These are phyloP conservation scores for Scenedesmus sp. DNA, from an alignment of 163 green algal species.

Conservation along the genomic window DNA sequence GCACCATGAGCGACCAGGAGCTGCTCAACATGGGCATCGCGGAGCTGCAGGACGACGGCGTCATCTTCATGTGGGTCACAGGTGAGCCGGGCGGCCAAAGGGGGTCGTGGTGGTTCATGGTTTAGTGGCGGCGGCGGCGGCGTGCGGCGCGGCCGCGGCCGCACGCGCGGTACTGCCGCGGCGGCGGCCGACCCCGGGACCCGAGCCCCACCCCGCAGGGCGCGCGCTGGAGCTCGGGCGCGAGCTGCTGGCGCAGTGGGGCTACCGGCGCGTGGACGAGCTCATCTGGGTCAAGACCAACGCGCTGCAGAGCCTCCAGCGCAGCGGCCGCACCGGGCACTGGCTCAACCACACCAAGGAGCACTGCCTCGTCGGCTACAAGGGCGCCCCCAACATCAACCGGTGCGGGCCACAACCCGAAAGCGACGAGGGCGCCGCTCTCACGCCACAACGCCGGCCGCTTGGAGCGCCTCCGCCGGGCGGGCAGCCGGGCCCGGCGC, in stretches of 20 bases:
- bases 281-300: conserved; percentile 95
- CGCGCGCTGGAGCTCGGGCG: conserved; percentile 75
- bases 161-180: too few relatives aligned
- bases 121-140: too few relatives aligned
- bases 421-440: too few relatives aligned
- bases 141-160: too few relatives aligned
- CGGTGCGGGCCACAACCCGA: too few relatives aligned
- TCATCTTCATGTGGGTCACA: conserved; percentile 94
- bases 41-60: conserved; percentile 83
- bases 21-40: conserved; percentile 83
- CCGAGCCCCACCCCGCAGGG: neutral
- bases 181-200: too few relatives aligned
- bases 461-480: too few relatives aligned
- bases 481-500: too few relatives aligned
- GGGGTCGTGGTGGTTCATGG: too few relatives aligned
- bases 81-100: conserved; percentile 58
- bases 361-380: conserved; percentile 89
- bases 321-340: conserved; percentile 78
- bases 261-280: conserved; percentile 89
- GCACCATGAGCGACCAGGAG: conserved; percentile 90
- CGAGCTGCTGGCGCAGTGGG: conserved; percentile 86
- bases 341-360: conserved; percentile 95
- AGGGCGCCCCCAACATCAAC: conserved; percentile 73
- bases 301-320: conserved; percentile 86
- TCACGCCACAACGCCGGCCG: too few relatives aligned